These are phyloP conservation scores for Arthroderma uncinatum DNA, from an alignment of 2,329 filamentous ascomycete species.

Conservation along the genomic window DNA sequence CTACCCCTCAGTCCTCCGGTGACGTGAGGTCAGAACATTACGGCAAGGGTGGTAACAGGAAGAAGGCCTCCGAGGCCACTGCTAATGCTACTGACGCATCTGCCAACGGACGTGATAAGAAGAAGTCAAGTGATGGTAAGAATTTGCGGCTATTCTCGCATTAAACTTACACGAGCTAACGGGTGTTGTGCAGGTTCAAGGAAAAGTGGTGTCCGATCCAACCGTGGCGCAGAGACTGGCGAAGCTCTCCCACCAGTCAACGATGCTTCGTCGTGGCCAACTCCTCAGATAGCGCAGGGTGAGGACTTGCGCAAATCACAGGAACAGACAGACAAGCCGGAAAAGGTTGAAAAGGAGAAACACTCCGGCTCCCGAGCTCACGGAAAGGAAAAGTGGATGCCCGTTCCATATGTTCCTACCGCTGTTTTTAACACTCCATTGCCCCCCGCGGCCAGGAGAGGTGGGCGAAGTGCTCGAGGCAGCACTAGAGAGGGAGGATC, in stretches of 20 bases:
- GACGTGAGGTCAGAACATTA: neutral
- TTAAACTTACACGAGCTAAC: too few species aligned
- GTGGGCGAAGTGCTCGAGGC: constrained; percentile 43
- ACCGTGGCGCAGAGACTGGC: constrained; percentile 12
- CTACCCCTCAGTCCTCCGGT: constrained; percentile 28
- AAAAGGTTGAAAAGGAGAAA: constrained; percentile 49
- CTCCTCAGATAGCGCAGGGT: constrained; percentile 65
- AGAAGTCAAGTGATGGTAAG: constrained; percentile 26
- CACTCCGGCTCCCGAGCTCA: constrained; percentile 45
- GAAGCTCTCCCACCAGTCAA: constrained; percentile 52
- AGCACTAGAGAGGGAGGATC: constrained; percentile 42
- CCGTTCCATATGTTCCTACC: constrained; percentile 68
- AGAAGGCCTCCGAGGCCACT: constrained; percentile 26
- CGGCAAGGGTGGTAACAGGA: constrained; percentile 31
- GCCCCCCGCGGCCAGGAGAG: constrained; percentile 40
- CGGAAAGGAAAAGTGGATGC: constrained; percentile 74
- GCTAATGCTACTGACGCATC: constrained; percentile 10
- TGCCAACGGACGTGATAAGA: constrained; percentile 25
- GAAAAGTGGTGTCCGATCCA: constrained; percentile 14
- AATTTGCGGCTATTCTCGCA: neutral
- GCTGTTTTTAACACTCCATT: constrained; percentile 81
- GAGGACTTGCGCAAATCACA: constrained; percentile 64
- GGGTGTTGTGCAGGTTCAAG: constrained; percentile 13
- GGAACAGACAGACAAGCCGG: constrained; percentile 42
- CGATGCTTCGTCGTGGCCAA: constrained; percentile 79